phyloP scores from a whole-genome alignment of 192 early-diverging fungal genomes.

The Cladochytrium replicatum region DNA sequence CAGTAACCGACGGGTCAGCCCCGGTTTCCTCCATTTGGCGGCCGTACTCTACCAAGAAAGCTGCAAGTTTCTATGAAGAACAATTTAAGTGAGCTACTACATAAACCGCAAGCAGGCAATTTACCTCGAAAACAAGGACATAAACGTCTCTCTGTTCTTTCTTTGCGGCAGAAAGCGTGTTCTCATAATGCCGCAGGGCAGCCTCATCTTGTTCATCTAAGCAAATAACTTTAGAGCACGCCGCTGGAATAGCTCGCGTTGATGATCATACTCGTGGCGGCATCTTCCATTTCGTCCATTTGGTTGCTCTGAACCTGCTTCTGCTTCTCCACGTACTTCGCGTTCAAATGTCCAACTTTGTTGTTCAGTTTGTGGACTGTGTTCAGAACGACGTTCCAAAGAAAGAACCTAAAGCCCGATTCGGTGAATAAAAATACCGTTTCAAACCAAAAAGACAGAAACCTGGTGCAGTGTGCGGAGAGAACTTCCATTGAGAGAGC shows the following conservation, averaged over 20 bases:
- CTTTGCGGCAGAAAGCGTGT: conserved; percentile 53
- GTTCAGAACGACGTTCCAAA: conserved; percentile 82
- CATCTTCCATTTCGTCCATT: conserved; percentile 17
- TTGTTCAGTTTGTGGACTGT: conserved; percentile 77
- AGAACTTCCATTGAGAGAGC: conserved; percentile 40
- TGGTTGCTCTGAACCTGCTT: conserved; percentile 21
- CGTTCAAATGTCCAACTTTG: conserved; percentile 60
- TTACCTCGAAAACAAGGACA: conserved; percentile 58
- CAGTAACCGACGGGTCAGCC: conserved; percentile 10
- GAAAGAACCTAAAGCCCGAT: conserved; percentile 35
- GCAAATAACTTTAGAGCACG: conserved; percentile 15
- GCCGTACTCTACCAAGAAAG: background rate
- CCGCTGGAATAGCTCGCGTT: background rate
- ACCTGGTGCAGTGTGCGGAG: conserved; percentile 16
- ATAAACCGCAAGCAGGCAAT: conserved; percentile 34
- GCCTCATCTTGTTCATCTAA: conserved; percentile 34
- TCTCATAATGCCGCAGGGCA: conserved; percentile 43
- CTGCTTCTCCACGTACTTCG: conserved; percentile 33
- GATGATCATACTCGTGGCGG: conserved; percentile 14
- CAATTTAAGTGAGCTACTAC: background rate
- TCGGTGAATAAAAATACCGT: conserved; percentile 23
- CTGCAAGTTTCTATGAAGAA: conserved; percentile 13
- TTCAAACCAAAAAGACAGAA: conserved; percentile 18
- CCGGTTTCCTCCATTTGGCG: conserved; percentile 4
- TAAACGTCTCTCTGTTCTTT: conserved; percentile 78